Percentiles rank a stretch among this genome's conserved stretches.
Conservation (phyloP, 2,329 filamentous ascomycete species). For the Monosporascus sp. region DNA sequence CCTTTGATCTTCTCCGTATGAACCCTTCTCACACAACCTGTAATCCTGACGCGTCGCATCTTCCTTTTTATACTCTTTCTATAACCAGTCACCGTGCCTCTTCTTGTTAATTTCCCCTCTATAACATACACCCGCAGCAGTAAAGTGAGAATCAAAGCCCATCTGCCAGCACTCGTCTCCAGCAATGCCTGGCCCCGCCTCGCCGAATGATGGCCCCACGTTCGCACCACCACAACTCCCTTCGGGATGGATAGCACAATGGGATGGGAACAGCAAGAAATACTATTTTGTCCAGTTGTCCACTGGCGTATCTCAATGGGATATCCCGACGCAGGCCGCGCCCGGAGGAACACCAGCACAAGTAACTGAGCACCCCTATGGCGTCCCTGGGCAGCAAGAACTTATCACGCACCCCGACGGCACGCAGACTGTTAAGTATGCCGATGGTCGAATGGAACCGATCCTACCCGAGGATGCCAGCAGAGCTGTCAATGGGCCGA, state of each 20-base stretch:
- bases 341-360: constrained; percentile 56
- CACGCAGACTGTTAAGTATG: constrained; percentile 53
- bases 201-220: constrained; percentile 54
- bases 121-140: no score
- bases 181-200: constrained; percentile 51
- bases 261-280: constrained; percentile 58
- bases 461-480: constrained; percentile 44
- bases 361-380: constrained; percentile 56
- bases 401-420: constrained; percentile 59
- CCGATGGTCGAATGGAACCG: constrained; percentile 57
- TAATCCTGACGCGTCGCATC: no score
- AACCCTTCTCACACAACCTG: no score
- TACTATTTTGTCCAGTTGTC: constrained; percentile 70
- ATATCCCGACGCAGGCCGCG: constrained; percentile 60
- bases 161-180: constrained; percentile 12
- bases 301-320: constrained; percentile 68
- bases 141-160: constrained; percentile 8
- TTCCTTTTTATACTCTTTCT: no score
- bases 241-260: constrained; percentile 64
- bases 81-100: no score
- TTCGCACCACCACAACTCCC: constrained; percentile 55
- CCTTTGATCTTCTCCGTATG: no score
- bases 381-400: constrained; percentile 43
- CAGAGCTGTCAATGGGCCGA: constrained; percentile 44
- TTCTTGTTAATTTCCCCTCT: no score